Evolutionary conservation across 2,329 filamentous ascomycete species (phyloP), one percentile per base, ranked within the genome.

Genomic region (Fusarium oligoseptatum): DNA sequence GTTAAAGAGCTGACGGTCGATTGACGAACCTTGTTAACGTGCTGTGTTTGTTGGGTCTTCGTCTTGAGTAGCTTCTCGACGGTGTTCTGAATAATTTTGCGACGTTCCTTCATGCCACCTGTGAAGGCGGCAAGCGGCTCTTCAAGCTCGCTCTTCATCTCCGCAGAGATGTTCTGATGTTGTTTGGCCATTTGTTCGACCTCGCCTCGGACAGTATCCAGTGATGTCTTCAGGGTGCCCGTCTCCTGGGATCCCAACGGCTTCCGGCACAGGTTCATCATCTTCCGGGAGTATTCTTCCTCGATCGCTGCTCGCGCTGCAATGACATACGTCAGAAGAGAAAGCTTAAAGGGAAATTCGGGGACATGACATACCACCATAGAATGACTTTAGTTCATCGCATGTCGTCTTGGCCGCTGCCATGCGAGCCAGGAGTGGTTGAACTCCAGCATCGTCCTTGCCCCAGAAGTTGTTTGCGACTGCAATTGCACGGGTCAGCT

Each of bases 391-490:
- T 60, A 99, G 84, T 85, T 99, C 97, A 84, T 99, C 97, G 82
- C 93, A 95, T 29, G 97, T 98, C 79, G 93, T 91, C 87, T 99
- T 99, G 58, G 97, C 95, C 83, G 92, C 93, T 81, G 95, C 93
- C 95, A 99, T 97, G 80, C 97, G 96, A 83, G 96, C 94, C 34
- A 99, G 89, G 80, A 99, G 90, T 68, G 97, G 97, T 55, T 89
- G 89, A 80, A 99, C 95, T 82, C 97, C 97, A 61, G 96, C 97
- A 88, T 99, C 97, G 83, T 98, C 96, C 88, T 97, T 98, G 74
- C 97, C 97, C 97, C 97, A 99, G 84, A 99, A 99, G 83, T 99
- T 99, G 87, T 99, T 99, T 80, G 97, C 96, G 86, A 99, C 95
- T 95, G 60, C 3, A 45, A 39, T 37, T 48, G 29, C 36, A 57